phyloP scores from a whole-genome alignment of 1,139 yeast genomes.

The Debaryomyces nepalensis region DNA sequence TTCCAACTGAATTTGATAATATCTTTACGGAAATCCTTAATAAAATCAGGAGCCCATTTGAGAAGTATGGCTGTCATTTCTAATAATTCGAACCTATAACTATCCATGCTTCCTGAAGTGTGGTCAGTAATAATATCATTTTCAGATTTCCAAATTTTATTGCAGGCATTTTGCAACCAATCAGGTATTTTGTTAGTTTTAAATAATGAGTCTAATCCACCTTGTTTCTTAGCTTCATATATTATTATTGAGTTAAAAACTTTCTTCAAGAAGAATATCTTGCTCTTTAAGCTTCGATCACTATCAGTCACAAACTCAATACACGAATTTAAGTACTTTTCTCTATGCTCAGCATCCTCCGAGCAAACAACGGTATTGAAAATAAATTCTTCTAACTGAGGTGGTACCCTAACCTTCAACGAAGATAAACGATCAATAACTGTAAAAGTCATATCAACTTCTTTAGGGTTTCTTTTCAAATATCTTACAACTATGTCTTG shows the following conservation, averaged over 20 bases:
- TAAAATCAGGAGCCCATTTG: conserved; percentile 64
- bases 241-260: conserved; percentile 70
- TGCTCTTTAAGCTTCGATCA: conserved; percentile 52
- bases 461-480: conserved; percentile 40
- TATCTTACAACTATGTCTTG: conserved; percentile 59
- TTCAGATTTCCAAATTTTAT: conserved; percentile 73
- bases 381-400: conserved; percentile 59
- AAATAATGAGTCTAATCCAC: conserved; percentile 56
- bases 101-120: conserved; percentile 73
- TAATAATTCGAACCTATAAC: conserved; percentile 74
- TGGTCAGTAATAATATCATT: conserved; percentile 59
- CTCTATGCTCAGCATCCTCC: conserved; percentile 50
- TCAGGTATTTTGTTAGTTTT: conserved; percentile 38
- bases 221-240: conserved; percentile 59
- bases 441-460: conserved; percentile 45
- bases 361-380: conserved; percentile 61
- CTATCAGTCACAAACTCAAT: conserved; percentile 52
- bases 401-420: conserved; percentile 52
- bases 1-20: conserved; percentile 95
- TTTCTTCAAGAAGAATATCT: conserved; percentile 64
- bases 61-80: conserved; percentile 82
- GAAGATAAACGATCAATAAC: conserved; percentile 54
- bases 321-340: conserved; percentile 55
- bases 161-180: conserved; percentile 70
- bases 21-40: conserved; percentile 76